A percentile compares a stretch with the other conserved stretches of the same genome.
Evolutionary conservation across 345 rosid genomes (phyloP).

Genomic region (Iberis pinnata): DNA sequence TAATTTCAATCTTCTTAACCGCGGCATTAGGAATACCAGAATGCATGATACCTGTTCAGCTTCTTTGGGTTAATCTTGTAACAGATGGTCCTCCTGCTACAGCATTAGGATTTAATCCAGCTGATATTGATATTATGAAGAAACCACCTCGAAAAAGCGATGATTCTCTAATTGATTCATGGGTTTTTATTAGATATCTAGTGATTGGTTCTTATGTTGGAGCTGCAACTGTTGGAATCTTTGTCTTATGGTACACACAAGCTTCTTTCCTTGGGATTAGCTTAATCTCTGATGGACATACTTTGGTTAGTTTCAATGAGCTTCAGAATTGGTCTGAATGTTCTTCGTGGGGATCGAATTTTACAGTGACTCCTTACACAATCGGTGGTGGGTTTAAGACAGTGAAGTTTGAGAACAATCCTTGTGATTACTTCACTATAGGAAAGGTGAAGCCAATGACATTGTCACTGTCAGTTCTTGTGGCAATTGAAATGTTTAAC

Average conservation of each 20-base stretch:
- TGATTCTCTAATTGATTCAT: slow-evolving; percentile 59
- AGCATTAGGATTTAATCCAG: slow-evolving; percentile 87
- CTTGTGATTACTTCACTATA: slow-evolving; percentile 75
- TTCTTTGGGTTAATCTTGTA: slow-evolving; percentile 91
- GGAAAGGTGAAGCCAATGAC: slow-evolving; percentile 91
- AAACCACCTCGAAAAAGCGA: slow-evolving; percentile 80
- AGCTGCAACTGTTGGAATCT: slow-evolving; percentile 87
- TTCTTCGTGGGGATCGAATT: slow-evolving; percentile 61
- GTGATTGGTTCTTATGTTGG: slow-evolving; percentile 87
- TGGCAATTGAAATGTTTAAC: slow-evolving; percentile 89
- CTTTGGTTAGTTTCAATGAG: slow-evolving; percentile 57
- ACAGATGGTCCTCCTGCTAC: slow-evolving; percentile 99
- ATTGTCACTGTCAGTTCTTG: slow-evolving; percentile 76
- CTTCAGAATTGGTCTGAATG: slow-evolving; percentile 78
- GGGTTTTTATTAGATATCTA: slow-evolving; percentile 79
- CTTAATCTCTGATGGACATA: slow-evolving; percentile 67
- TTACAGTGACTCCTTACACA: slow-evolving; percentile 53
- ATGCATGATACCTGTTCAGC: slow-evolving; percentile 91
- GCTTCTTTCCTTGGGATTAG: slow-evolving; percentile 71
- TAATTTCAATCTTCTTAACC: slow-evolving; percentile 74
- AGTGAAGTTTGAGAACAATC: slow-evolving; percentile 49
- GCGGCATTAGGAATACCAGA: slow-evolving; percentile 91
- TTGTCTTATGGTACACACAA: slow-evolving; percentile 79
- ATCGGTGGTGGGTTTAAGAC: slow-evolving; percentile 41
- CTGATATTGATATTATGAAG: slow-evolving; percentile 80